These are phyloP conservation scores for Allantophomopsis lycopodina DNA, from an alignment of 2,329 filamentous ascomycete species.

Conservation along the genomic window DNA sequence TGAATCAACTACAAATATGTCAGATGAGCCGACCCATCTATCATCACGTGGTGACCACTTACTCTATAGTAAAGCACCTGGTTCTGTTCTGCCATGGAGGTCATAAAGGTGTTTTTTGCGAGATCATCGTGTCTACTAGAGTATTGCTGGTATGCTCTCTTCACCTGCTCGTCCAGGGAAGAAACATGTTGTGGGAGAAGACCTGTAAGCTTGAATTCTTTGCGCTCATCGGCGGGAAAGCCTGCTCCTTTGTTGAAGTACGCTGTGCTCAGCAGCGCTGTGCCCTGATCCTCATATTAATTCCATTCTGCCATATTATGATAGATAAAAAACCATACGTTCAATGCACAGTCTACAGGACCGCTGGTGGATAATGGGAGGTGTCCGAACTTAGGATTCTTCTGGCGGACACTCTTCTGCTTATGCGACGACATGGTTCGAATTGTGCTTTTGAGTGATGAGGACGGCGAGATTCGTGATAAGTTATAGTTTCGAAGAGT, in stretches of 20 bases:
- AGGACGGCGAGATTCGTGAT: not conserved
- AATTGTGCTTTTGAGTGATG: not conserved
- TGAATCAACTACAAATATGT: slow-evolving; percentile 45
- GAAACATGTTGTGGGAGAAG: slow-evolving; percentile 61
- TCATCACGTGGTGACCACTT: slow-evolving; percentile 6
- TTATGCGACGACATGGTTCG: slow-evolving; percentile 10
- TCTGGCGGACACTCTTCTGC: slow-evolving; percentile 9
- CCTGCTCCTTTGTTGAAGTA: slow-evolving; percentile 78
- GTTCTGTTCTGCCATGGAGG: slow-evolving; percentile 75
- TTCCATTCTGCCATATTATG: too few relatives aligned
- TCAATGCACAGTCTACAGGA: slow-evolving; percentile 32
- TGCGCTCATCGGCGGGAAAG: slow-evolving; percentile 56
- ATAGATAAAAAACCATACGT: too few relatives aligned
- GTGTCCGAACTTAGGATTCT: slow-evolving; percentile 24
- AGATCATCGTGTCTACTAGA: slow-evolving; percentile 44
- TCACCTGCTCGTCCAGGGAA: slow-evolving; percentile 61
- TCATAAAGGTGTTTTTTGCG: slow-evolving; percentile 80
- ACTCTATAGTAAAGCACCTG: slow-evolving; percentile 69
- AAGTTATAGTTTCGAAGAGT: too few relatives aligned
- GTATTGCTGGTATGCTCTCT: slow-evolving; percentile 74
- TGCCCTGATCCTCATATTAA: slow-evolving; percentile 18
- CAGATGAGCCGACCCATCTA: not conserved
- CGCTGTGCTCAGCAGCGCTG: slow-evolving; percentile 45
- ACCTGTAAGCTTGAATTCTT: slow-evolving; percentile 55
- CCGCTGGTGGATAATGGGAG: slow-evolving; percentile 33